Conservation (phyloP, 176 grass and related monocot genomes). For the Guadua angustifolia region DNA sequence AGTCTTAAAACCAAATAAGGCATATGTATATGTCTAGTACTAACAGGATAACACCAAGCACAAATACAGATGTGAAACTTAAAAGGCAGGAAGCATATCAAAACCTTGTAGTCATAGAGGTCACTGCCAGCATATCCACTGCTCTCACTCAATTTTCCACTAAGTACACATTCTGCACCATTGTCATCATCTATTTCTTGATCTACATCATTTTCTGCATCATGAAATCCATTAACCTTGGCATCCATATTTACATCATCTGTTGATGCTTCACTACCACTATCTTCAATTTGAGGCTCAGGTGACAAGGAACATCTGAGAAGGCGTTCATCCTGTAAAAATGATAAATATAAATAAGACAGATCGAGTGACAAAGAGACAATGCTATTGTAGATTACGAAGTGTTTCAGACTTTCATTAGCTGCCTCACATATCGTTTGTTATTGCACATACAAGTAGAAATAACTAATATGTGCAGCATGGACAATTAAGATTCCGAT, state of each 20-base stretch:
- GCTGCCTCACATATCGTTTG: neutral
- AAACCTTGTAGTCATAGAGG: slow-evolving; percentile 95
- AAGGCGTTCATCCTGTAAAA: slow-evolving; percentile 72
- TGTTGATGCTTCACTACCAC: slow-evolving; percentile 80
- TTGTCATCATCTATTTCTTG: slow-evolving; percentile 77
- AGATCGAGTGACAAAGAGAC: slow-evolving; percentile 8
- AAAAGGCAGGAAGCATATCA: slow-evolving; percentile 38
- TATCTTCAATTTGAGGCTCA: slow-evolving; percentile 88
- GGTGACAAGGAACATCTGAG: slow-evolving; percentile 76
- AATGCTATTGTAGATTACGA: neutral
- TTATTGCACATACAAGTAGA: neutral
- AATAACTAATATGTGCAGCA: slow-evolving; percentile 2
- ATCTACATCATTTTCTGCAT: slow-evolving; percentile 92
- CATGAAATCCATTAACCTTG: slow-evolving; percentile 89
- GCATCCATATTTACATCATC: slow-evolving; percentile 71
- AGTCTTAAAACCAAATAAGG: slow-evolving; percentile 17
- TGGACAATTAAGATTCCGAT: neutral
- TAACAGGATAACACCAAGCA: slow-evolving; percentile 19
- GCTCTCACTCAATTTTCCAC: slow-evolving; percentile 97
- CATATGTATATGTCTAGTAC: slow-evolving; percentile 1
- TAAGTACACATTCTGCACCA: slow-evolving; percentile 77
- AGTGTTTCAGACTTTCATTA: neutral
- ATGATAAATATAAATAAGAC: slow-evolving; percentile 29
- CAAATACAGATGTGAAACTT: slow-evolving; percentile 7
- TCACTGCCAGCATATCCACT: slow-evolving; percentile 94